Conservation (phyloP, 75 land plant genomes). For the Larix kaempferi region DNA sequence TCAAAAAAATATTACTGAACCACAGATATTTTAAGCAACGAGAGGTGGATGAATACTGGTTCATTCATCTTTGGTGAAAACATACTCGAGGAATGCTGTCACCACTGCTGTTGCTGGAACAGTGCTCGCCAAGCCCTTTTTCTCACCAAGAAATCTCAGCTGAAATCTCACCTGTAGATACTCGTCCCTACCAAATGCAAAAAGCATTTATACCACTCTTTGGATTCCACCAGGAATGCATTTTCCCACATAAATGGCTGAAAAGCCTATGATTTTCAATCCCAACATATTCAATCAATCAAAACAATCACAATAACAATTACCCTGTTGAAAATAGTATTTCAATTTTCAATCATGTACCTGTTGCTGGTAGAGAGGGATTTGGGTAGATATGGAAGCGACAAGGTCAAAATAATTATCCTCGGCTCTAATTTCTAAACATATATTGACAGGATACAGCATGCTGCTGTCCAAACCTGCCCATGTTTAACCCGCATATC, state of each 20-base stretch:
- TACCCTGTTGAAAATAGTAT: too few species aligned
- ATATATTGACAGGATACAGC: not conserved
- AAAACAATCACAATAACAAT: too few species aligned
- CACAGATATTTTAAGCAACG: too few species aligned
- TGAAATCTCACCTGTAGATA: too few species aligned
- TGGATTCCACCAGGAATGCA: slow-evolving; percentile 62
- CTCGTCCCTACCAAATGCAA: slow-evolving; percentile 48
- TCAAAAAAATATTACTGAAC: too few species aligned
- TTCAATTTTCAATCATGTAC: not conserved
- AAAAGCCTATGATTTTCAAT: not conserved
- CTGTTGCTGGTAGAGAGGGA: slow-evolving; percentile 32
- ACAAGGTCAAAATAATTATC: slow-evolving; percentile 14
- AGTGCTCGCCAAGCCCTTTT: too few species aligned
- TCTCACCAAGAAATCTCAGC: too few species aligned
- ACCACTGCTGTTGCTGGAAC: too few species aligned
- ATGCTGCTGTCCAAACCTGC: slow-evolving; percentile 9
- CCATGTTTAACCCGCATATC: slow-evolving; percentile 30
- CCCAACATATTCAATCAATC: too few species aligned
- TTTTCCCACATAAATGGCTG: slow-evolving; percentile 53
- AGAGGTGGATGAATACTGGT: too few species aligned
- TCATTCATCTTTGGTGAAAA: too few species aligned
- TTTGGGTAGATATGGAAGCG: slow-evolving; percentile 23
- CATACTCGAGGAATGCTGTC: too few species aligned
- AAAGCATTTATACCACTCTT: slow-evolving; percentile 68
- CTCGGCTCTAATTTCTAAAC: not conserved